These are phyloP conservation scores for Pseudopyrenochaeta lycopersici DNA, from an alignment of 2,329 filamentous ascomycete species.

Conservation along the genomic window DNA sequence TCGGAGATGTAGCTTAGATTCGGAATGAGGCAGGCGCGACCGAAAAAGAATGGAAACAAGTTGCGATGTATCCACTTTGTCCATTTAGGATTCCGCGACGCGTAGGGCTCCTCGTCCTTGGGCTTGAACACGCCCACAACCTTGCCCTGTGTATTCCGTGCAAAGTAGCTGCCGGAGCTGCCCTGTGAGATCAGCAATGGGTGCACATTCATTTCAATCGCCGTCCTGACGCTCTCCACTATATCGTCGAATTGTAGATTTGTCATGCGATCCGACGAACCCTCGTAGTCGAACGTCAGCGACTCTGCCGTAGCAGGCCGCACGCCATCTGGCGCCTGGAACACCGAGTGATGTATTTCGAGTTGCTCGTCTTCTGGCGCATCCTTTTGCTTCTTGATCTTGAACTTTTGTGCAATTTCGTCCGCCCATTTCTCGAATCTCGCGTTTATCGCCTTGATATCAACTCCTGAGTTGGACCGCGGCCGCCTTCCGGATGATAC, in stretches of 20 bases:
- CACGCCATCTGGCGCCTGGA: constrained; percentile 89
- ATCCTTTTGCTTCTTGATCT: constrained; percentile 79
- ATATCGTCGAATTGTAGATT: constrained; percentile 85
- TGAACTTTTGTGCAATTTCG: constrained; percentile 97
- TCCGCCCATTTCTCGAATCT: constrained; percentile 95
- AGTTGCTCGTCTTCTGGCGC: constrained; percentile 80
- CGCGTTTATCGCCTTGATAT: constrained; percentile 98
- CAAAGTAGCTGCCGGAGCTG: constrained; percentile 98
- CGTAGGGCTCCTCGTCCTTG: constrained; percentile 98
- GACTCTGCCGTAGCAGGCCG: constrained; percentile 80
- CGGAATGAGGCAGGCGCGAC: constrained; percentile 92
- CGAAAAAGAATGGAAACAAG: constrained; percentile 96
- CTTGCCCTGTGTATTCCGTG: constrained; percentile 87
- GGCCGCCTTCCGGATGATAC: constrained; percentile 54
- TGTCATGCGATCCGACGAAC: constrained; percentile 73
- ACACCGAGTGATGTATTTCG: constrained; percentile 97
- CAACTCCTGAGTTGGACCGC: constrained; percentile 86
- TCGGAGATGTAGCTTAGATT: constrained; percentile 98
- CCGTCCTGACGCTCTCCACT: constrained; percentile 86
- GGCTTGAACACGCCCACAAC: constrained; percentile 98
- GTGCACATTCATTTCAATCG: constrained; percentile 90
- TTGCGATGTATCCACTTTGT: constrained; percentile 99
- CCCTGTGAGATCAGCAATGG: constrained; percentile 97
- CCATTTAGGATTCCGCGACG: constrained; percentile 97
- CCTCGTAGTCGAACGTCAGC: constrained; percentile 66